Percentiles rank a stretch among this genome's conserved stretches.
These are phyloP conservation scores for Phytophthora niederhauseri DNA, from an alignment of 352 stramenopile species.

Conservation along the genomic window DNA sequence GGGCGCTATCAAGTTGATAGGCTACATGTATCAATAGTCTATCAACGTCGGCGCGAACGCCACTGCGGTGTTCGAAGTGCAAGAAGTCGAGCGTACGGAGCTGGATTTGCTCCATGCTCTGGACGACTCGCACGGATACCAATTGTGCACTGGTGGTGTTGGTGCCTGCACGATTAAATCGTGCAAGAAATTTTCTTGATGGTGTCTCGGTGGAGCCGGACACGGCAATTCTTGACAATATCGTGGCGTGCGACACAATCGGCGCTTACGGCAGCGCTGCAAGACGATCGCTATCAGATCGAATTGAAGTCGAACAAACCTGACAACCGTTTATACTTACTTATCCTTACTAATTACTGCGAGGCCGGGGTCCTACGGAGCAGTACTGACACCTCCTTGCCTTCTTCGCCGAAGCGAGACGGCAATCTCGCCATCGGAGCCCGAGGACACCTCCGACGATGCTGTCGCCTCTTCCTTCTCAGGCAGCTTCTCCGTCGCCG, in stretches of 20 bases:
- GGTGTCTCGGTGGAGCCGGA: constrained; percentile 15
- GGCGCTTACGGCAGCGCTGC: background rate
- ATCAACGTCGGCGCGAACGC: constrained; percentile 13
- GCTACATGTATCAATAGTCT: no score
- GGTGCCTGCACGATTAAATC: background rate
- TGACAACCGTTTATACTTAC: background rate
- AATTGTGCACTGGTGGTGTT: background rate
- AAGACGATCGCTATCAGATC: background rate
- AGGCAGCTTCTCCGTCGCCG: constrained; percentile 14
- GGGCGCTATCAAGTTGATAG: no score
- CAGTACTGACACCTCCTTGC: background rate
- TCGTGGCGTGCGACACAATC: background rate
- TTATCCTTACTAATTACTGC: constrained; percentile 3
- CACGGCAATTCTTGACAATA: background rate
- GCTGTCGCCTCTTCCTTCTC: constrained; percentile 45
- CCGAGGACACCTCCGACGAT: constrained; percentile 45
- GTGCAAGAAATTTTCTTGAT: no score
- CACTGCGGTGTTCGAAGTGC: background rate
- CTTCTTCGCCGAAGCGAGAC: constrained; percentile 23
- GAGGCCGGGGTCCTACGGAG: background rate
- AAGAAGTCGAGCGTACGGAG: background rate
- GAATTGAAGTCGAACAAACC: background rate
- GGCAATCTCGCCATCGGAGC: constrained; percentile 30
- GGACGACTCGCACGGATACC: background rate
- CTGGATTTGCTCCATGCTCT: constrained; percentile 4